Conservation (phyloP, 2,329 filamentous ascomycete genomes). For the Dryadomyces quercivorus region DNA sequence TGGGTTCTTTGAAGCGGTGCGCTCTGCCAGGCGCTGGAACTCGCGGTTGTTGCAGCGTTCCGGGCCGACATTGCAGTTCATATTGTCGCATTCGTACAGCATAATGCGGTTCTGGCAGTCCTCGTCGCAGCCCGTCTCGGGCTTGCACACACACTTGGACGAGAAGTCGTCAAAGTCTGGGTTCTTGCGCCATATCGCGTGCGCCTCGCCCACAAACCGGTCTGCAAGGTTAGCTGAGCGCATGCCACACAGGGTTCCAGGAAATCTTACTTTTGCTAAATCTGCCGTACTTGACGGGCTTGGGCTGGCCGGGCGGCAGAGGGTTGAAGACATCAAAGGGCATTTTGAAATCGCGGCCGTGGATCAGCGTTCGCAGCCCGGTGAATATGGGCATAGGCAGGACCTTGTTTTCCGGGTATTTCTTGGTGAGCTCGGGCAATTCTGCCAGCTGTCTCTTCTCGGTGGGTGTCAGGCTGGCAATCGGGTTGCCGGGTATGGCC, state of each 20-base stretch:
- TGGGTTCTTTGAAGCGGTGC: constrained; percentile 51
- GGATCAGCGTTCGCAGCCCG: constrained; percentile 57
- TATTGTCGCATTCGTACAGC: constrained; percentile 90
- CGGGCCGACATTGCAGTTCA: constrained; percentile 73
- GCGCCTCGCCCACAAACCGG: constrained; percentile 78
- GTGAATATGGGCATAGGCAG: constrained; percentile 71
- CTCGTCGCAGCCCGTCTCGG: constrained; percentile 73
- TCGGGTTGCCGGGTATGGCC: constrained; percentile 35
- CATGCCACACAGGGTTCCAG: background rate
- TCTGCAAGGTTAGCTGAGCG: constrained; percentile 36
- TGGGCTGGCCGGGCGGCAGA: constrained; percentile 72
- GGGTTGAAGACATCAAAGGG: constrained; percentile 87
- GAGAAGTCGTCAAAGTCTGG: constrained; percentile 62
- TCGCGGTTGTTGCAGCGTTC: constrained; percentile 72
- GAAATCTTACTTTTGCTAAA: constrained; percentile 68
- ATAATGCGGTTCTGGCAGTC: constrained; percentile 91
- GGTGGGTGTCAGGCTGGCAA: constrained; percentile 32
- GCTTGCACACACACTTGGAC: constrained; percentile 65
- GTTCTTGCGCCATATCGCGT: constrained; percentile 67
- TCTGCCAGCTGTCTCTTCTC: constrained; percentile 40
- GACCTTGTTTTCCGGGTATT: constrained; percentile 36
- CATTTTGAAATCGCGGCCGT: constrained; percentile 72
- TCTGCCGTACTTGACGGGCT: constrained; percentile 86
- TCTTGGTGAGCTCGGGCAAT: constrained; percentile 33
- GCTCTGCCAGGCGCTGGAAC: constrained; percentile 67